These are phyloP conservation scores for Conidiobolus incongruus DNA, from an alignment of 371 early-diverging fungal genomes.

Conservation along the genomic window DNA sequence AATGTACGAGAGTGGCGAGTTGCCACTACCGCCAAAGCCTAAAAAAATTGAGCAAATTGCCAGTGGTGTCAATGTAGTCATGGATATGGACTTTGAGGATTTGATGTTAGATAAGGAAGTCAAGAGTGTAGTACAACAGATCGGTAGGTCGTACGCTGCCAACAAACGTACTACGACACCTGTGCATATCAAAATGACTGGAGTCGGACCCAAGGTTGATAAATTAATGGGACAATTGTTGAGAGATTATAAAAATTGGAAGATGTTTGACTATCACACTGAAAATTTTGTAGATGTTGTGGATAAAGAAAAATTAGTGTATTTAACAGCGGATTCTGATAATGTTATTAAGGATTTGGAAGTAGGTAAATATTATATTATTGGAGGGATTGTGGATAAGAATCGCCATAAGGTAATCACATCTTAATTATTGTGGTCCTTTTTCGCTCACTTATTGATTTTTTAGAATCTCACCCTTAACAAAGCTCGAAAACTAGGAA, in stretches of 20 bases:
- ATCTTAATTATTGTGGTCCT: not conserved
- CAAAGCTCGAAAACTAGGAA: constrained; percentile 49
- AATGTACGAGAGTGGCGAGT: too few relatives aligned
- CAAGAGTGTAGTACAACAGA: not conserved
- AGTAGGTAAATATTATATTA: constrained; percentile 46
- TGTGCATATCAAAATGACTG: constrained; percentile 22
- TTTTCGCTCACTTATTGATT: not conserved
- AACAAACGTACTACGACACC: constrained; percentile 24
- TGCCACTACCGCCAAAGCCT: too few relatives aligned
- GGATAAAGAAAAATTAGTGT: constrained; percentile 35
- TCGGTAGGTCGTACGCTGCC: constrained; percentile 28
- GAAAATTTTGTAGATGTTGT: constrained; percentile 14
- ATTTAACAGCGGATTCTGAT: constrained; percentile 75
- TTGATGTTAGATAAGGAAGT: constrained; percentile 39
- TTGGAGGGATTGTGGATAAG: constrained; percentile 91
- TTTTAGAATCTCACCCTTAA: constrained; percentile 40
- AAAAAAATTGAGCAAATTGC: too few relatives aligned
- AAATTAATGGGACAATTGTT: constrained; percentile 9
- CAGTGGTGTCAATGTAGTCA: constrained; percentile 23
- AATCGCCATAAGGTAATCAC: constrained; percentile 50
- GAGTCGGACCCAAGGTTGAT: constrained; percentile 9
- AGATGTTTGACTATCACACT: constrained; percentile 10
- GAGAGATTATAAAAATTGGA: constrained; percentile 11
- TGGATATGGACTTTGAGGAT: constrained; percentile 55
- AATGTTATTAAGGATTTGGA: constrained; percentile 42